Percentiles rank a stretch among this genome's conserved stretches.
Conservation (phyloP, 2,329 filamentous ascomycete species). For the Colletotrichum theobromicola region DNA sequence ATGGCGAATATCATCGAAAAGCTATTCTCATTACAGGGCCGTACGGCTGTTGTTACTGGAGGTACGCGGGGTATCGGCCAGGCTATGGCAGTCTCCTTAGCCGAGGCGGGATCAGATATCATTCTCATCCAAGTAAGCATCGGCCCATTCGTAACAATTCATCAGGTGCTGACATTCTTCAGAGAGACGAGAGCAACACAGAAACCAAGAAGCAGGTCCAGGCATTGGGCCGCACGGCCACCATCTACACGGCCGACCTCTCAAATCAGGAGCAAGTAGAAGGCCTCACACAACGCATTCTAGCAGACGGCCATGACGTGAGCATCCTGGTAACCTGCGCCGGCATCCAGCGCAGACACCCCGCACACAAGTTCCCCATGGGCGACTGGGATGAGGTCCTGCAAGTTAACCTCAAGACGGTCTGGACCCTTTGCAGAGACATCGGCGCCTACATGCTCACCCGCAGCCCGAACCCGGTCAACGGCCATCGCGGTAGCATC, state of each 20-base stretch:
- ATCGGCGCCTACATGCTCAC: constrained; percentile 79
- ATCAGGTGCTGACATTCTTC: neutral
- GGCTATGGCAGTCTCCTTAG: constrained; percentile 25
- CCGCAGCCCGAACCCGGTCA: constrained; percentile 48
- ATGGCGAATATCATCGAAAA: constrained; percentile 22
- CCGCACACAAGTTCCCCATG: constrained; percentile 66
- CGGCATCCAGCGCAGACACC: constrained; percentile 70
- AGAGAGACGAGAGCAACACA: constrained; percentile 26
- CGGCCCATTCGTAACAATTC: too few species aligned
- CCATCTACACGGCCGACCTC: constrained; percentile 28
- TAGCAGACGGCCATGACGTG: constrained; percentile 35
- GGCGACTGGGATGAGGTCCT: constrained; percentile 70
- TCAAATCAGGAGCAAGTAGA: constrained; percentile 21
- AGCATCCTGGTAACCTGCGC: constrained; percentile 70
- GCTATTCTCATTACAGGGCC: constrained; percentile 25
- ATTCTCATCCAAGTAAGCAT: constrained; percentile 19
- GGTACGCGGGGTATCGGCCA: constrained; percentile 28
- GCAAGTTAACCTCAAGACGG: constrained; percentile 83
- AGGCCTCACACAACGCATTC: constrained; percentile 20
- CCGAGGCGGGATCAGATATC: constrained; percentile 25
- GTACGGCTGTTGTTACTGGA: constrained; percentile 25
- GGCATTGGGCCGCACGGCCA: constrained; percentile 24
- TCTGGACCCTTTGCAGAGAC: constrained; percentile 80
- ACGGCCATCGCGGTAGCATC: constrained; percentile 69
- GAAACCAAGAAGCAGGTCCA: constrained; percentile 24